These are phyloP conservation scores for Yamadazyma olivae DNA, from an alignment of 805 yeast genomes.

Conservation along the genomic window DNA sequence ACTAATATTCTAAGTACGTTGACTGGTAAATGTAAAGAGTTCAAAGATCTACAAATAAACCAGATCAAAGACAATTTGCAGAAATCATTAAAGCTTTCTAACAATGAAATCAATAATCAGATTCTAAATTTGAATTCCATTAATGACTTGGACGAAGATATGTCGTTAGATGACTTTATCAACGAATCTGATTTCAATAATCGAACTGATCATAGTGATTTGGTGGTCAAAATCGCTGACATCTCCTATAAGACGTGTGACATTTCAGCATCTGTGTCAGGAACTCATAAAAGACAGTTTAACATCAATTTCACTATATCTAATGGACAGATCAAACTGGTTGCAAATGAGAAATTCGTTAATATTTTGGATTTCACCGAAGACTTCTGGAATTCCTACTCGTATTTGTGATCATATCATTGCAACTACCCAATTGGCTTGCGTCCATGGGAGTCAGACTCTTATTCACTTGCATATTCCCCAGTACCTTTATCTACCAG, in stretches of 20 bases:
- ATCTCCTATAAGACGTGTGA: slow-evolving; percentile 11
- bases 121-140: slow-evolving; percentile 30
- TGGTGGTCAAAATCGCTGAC: no score
- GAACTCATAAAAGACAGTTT: no score
- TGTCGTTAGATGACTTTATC: slow-evolving; percentile 24
- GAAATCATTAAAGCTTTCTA: slow-evolving; percentile 31
- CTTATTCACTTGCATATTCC: no score
- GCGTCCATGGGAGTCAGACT: no score
- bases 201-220: slow-evolving; percentile 8
- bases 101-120: slow-evolving; percentile 39
- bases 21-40: slow-evolving; percentile 1
- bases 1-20: slow-evolving; percentile 16
- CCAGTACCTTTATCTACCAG: no score
- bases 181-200: no score
- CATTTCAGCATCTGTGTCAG: slow-evolving; percentile 12
- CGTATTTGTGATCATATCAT: no score
- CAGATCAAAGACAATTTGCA: slow-evolving; percentile 28
- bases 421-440: no score
- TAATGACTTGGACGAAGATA: slow-evolving; percentile 12
- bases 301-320: slow-evolving; percentile 22
- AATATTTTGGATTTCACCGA: slow-evolving; percentile 30
- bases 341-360: slow-evolving; percentile 19
- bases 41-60: not conserved
- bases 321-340: slow-evolving; percentile 24
- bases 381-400: no score